Percentiles rank a stretch among this genome's conserved stretches.
phyloP scores from a whole-genome alignment of 1,139 yeast genomes.

The Arxiozyma bovina region DNA sequence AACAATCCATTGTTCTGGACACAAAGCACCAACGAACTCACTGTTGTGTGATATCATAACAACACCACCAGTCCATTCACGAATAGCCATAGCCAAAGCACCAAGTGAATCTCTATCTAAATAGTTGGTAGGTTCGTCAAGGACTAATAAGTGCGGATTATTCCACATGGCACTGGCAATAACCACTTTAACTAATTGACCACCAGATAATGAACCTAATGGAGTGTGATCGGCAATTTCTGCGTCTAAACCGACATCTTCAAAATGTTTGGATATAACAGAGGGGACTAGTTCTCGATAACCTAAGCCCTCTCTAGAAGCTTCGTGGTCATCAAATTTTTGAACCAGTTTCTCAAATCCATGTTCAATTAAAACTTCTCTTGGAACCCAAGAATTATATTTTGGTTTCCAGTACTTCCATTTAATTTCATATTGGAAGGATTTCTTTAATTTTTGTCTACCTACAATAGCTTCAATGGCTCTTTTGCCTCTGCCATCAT shows the following conservation, averaged over 20 bases:
- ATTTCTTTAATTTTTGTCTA: slow-evolving; percentile 90
- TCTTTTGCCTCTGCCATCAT: slow-evolving; percentile 85
- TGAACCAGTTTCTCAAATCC: slow-evolving; percentile 87
- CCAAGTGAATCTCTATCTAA: slow-evolving; percentile 96
- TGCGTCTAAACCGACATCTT: slow-evolving; percentile 93
- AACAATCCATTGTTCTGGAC: slow-evolving; percentile 98
- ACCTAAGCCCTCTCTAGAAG: slow-evolving; percentile 97
- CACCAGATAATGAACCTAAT: slow-evolving; percentile 93
- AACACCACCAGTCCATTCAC: slow-evolving; percentile 98
- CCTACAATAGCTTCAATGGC: slow-evolving; percentile 90
- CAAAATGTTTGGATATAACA: slow-evolving; percentile 92
- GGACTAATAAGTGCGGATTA: slow-evolving; percentile 93
- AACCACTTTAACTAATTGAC: slow-evolving; percentile 95
- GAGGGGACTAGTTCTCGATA: slow-evolving; percentile 87
- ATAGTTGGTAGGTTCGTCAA: slow-evolving; percentile 98
- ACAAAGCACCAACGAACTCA: slow-evolving; percentile 93
- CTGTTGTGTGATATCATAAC: slow-evolving; percentile 97
- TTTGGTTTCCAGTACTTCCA: slow-evolving; percentile 93
- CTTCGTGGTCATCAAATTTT: slow-evolving; percentile 95
- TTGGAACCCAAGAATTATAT: slow-evolving; percentile 88
- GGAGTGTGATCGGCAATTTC: slow-evolving; percentile 98
- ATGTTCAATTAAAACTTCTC: slow-evolving; percentile 65
- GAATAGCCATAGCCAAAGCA: slow-evolving; percentile 91
- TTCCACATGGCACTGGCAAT: slow-evolving; percentile 99
- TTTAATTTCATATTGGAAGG: slow-evolving; percentile 93